phyloP scores from a whole-genome alignment of 179 eudicot genomes.

The Dionaea muscipula region DNA sequence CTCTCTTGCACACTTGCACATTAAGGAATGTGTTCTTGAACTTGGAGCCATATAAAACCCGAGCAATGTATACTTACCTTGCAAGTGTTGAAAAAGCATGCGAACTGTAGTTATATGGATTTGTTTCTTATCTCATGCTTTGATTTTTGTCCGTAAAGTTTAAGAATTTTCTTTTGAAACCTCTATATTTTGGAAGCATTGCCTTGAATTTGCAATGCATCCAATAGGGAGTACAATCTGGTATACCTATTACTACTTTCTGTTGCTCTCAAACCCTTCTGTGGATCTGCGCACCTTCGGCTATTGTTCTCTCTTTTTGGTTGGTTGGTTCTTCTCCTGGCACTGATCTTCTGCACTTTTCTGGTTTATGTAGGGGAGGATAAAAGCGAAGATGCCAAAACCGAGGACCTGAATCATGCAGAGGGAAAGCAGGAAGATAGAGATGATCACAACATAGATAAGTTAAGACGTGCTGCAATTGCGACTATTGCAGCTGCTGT shows the following conservation, averaged over 20 bases:
- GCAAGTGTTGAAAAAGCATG: no score
- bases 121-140: background rate
- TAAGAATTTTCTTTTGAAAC: background rate
- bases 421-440: slow-evolving; percentile 25
- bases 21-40: no score
- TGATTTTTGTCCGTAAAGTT: background rate
- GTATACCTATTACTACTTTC: no score
- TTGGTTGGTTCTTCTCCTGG: background rate
- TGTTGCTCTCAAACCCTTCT: no score
- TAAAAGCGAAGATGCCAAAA: slow-evolving; percentile 27
- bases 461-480: slow-evolving; percentile 62
- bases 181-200: no score
- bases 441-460: slow-evolving; percentile 31
- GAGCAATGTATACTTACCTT: no score
- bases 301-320: background rate
- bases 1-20: no score
- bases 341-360: background rate
- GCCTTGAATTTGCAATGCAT: no score
- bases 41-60: no score
- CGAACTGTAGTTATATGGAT: background rate
- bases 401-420: slow-evolving; percentile 21
- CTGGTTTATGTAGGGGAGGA: slow-evolving; percentile 20
- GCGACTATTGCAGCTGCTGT: slow-evolving; percentile 90
- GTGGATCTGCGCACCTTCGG: background rate
- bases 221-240: no score